Conservation (phyloP, 768 basidiomycete species). For the Daedaleopsis nitida region DNA sequence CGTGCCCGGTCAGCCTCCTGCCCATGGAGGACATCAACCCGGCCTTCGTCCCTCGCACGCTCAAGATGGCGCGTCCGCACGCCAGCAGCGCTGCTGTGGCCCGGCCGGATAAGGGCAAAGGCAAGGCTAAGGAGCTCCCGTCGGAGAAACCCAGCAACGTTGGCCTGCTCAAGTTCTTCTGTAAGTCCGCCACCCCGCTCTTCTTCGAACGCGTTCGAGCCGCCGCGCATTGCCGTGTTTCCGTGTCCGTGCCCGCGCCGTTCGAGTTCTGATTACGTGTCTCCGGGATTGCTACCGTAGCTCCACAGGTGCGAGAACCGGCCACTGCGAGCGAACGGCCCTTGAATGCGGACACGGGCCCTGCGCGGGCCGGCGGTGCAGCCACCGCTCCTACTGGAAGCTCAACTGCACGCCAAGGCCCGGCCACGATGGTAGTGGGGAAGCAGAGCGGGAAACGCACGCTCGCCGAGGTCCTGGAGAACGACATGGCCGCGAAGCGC, state of each 20-base stretch:
- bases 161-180: constrained; percentile 64
- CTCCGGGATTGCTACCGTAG: constrained; percentile 16
- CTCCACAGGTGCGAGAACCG: constrained; percentile 17
- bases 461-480: constrained; percentile 68
- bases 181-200: constrained; percentile 40
- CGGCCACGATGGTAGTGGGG: constrained; percentile 37
- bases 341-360: not conserved
- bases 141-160: constrained; percentile 22
- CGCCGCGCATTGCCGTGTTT: not conserved
- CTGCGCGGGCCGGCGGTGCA: constrained; percentile 2
- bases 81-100: constrained; percentile 3
- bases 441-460: constrained; percentile 78
- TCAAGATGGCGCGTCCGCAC: constrained; percentile 37
- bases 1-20: constrained; percentile 66
- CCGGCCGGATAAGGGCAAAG: constrained; percentile 26
- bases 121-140: constrained; percentile 46
- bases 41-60: constrained; percentile 52
- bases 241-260: not conserved
- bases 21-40: constrained; percentile 84
- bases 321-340: not conserved
- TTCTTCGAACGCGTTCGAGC: constrained; percentile 1
- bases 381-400: not conserved
- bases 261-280: constrained; percentile 15
- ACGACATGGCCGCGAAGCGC: constrained; percentile 55
- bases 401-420: not conserved